Conservation (phyloP, 441 rosid species). For the Isatis lusitanica region DNA sequence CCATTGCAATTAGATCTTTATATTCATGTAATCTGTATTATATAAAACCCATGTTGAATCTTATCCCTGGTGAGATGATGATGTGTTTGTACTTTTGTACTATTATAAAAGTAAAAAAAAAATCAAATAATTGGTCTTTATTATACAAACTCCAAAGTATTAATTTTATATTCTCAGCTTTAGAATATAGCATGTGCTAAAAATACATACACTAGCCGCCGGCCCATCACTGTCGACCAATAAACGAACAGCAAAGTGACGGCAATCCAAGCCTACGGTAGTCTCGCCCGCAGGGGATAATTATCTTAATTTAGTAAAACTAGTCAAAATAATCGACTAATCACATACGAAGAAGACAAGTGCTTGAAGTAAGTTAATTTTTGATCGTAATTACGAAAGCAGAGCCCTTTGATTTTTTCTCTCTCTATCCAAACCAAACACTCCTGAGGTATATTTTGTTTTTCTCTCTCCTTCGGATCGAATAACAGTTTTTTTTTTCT, state of each 20-base stretch:
- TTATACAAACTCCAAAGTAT: constrained; percentile 1
- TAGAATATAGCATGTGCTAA: constrained; percentile 33
- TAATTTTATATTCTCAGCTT: constrained; percentile 1
- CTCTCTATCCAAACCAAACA: constrained; percentile 26
- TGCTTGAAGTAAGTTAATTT: constrained; percentile 5
- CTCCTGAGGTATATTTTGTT: constrained; percentile 3
- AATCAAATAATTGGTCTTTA: neutral
- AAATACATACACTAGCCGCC: constrained; percentile 39
- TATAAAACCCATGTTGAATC: constrained; percentile 16
- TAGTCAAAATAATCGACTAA: constrained; percentile 29
- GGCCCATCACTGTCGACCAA: constrained; percentile 17
- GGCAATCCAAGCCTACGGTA: constrained; percentile 13
- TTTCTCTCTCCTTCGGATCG: constrained; percentile 20
- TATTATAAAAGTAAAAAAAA: neutral
- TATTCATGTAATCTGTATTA: neutral
- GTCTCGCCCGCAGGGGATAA: constrained; percentile 8
- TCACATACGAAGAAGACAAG: constrained; percentile 11
- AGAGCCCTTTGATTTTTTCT: neutral
- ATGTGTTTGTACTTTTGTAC: constrained; percentile 3
- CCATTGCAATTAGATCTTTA: neutral
- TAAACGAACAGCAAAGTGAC: constrained; percentile 16
- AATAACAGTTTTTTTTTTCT: constrained; percentile 5
- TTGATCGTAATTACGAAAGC: constrained; percentile 15
- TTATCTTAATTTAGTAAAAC: constrained; percentile 9
- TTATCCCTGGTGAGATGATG: neutral